A percentile compares a stretch with the other conserved stretches of the same genome.
These are phyloP conservation scores for Mentha longifolia DNA, from an alignment of 257 asterid genomes.

Conservation along the genomic window DNA sequence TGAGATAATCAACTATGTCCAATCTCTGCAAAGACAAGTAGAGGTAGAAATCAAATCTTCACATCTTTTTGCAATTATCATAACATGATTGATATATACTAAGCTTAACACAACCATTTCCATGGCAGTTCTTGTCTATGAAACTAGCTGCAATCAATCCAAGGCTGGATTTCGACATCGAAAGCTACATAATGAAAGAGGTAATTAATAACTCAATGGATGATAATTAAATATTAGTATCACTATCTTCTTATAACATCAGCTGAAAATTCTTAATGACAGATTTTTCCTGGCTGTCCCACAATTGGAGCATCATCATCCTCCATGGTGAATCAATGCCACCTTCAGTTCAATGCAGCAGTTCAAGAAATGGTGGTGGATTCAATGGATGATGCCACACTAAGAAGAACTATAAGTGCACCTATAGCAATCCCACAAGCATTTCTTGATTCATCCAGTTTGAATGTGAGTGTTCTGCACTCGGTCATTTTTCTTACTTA, in stretches of 20 bases:
- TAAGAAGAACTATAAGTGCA: conserved; percentile 62
- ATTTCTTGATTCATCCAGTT: conserved; percentile 51
- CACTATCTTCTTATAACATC: background rate
- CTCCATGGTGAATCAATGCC: conserved; percentile 44
- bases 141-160: conserved; percentile 82
- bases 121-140: conserved; percentile 85
- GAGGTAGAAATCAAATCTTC: conserved; percentile 52
- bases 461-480: conserved; percentile 49
- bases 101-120: conserved; percentile 18
- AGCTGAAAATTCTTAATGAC: conserved; percentile 23
- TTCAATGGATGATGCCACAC: conserved; percentile 52
- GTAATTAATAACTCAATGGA: conserved; percentile 36
- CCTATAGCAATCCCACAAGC: conserved; percentile 58
- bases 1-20: conserved; percentile 92
- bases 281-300: conserved; percentile 57
- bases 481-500: background rate
- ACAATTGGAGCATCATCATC: conserved; percentile 48
- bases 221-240: background rate
- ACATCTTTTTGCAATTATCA: conserved; percentile 4
- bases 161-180: conserved; percentile 60
- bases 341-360: conserved; percentile 49
- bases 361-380: conserved; percentile 48
- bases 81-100: background rate
- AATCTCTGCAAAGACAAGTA: conserved; percentile 94
- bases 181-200: conserved; percentile 62